Base-by-base conservation (phyloP, 352 stramenopile genomes). In the Aphanomyces stellatus region DNA sequence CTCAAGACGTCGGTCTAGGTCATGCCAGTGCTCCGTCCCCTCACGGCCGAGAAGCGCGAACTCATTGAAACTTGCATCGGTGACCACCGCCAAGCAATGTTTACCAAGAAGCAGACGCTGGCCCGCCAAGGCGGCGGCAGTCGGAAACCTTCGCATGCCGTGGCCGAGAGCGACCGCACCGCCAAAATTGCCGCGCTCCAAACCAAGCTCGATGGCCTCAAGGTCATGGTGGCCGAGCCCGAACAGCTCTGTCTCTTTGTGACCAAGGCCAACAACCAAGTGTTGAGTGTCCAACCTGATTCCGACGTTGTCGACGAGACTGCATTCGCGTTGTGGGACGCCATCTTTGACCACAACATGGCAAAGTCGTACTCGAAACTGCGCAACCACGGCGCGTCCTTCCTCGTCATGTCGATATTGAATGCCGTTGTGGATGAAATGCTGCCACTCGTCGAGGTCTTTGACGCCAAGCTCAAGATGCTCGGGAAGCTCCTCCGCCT, bases 301-400 rank as follows among this genome's bases (percentile, higher is more conserved):
- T 64, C 73, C 2, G 51, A 59, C 28, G 15, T 51, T 10, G 24
- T 11, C 10, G 51, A 59, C 51, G 0, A 76, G 82, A 3, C 62
- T 24, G 56, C 41, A 49, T 64, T 30, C 35, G 33, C 35, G 37
- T 22, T 64, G 1, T 64, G 56, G 56, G 41, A 64, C 8, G 19
- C 35, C 17, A 22, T 64, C 4, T 64, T 49, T 30, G 56, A 64
- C 24, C 35, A 30, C 30, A 64, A 64, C 41, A 64, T 91, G 30
- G 79, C 88, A 34, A 88, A 76, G 17, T 90, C 82, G 19, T 93
- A 93, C 74, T 91, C 82, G 4, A 88, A 90, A 61, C 76, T 93
- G 51, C 82, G 85, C 6, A 85, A 93, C 71, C 84, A 87, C 51
- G 80, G 80, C 25, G 72, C 83, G 2, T 66, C 71, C 8, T 92